phyloP scores from a whole-genome alignment of 257 asterid species.

The Solanum bulbocastanum region DNA sequence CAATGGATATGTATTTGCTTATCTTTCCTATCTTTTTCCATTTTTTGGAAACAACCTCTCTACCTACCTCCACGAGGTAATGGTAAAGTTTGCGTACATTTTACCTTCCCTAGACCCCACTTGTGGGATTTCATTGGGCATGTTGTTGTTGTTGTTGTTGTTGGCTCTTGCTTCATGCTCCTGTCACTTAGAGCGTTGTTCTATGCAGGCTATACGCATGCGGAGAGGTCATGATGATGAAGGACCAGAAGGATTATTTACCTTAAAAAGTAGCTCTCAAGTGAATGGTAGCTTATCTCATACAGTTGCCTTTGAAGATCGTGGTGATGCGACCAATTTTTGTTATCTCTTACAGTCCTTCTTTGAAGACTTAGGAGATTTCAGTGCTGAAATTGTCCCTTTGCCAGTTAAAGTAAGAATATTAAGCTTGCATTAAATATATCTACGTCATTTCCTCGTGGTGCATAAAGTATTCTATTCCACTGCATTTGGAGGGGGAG shows the following conservation, averaged over 20 bases:
- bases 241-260: conserved; percentile 42
- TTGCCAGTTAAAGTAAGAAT: conserved; percentile 51
- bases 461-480: background rate
- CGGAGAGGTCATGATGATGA: conserved; percentile 31
- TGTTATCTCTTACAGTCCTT: conserved; percentile 59
- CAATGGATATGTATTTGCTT: background rate
- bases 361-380: conserved; percentile 58
- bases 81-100: background rate
- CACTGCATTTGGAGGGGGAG: background rate
- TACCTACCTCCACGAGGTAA: background rate
- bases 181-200: background rate
- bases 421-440: background rate
- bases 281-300: conserved; percentile 29
- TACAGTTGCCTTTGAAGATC: conserved; percentile 76
- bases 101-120: background rate
- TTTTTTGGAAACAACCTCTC: background rate
- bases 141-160: background rate
- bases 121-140: background rate
- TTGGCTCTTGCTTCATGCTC: background rate
- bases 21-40: background rate
- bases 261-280: conserved; percentile 32
- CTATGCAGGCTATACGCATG: conserved; percentile 55
- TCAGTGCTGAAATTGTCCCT: conserved; percentile 59
- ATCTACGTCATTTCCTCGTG: background rate
- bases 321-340: conserved; percentile 67